Base-by-base conservation (phyloP, 108 stramenopile genomes). In the Aurantiochytrium sp. region DNA sequence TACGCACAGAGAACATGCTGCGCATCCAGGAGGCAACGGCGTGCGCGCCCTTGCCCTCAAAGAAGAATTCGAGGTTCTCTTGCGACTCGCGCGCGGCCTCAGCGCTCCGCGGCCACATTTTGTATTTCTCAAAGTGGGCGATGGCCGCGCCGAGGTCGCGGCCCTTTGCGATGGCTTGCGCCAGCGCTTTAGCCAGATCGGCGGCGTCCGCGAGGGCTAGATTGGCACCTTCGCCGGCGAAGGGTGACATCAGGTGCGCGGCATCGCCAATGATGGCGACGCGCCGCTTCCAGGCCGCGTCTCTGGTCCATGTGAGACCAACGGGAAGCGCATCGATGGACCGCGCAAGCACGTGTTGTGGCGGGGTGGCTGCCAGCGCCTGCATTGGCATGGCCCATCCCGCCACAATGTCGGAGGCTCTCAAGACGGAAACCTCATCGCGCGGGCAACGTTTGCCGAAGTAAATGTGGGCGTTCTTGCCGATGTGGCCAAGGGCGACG, bases 121-220 rank as follows among this genome's bases (percentile, higher is more conserved):
- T 24, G 3, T 81, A 48, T 30, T 81, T 48, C 24, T 81, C 73
- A 48, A 81, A 81, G 24, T 41, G 50, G 50, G 39, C 36, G 27
- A 81, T 48, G 6, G 45, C 36, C n/a, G 6, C 39, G 6, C 45
- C 45, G 19, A 81, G 30, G 17, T 24, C 45, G 50, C 32, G 15
- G 19, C 24, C 19, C 15, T 0, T 15, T 10, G 39, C 6, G 39
- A 81, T 24, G 6, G 73, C 73, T 22, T 42, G 45, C 6, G 12
- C 12, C 73, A 81, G 32, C 6, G 8, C 2, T 6, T 42, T 15
- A 41, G 73, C 36, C 6, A 81, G 73, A n/a, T 81, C 73, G 0
- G 73, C 3, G n/a, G 73, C 73, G 45, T 81, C 73, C 6, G 73
- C 73, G 12, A 81, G 73, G 32, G 73, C 73, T 6, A 81, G 73